Conservation (phyloP, 129 eudicot species). For the Helichrysum umbraculigerum region DNA sequence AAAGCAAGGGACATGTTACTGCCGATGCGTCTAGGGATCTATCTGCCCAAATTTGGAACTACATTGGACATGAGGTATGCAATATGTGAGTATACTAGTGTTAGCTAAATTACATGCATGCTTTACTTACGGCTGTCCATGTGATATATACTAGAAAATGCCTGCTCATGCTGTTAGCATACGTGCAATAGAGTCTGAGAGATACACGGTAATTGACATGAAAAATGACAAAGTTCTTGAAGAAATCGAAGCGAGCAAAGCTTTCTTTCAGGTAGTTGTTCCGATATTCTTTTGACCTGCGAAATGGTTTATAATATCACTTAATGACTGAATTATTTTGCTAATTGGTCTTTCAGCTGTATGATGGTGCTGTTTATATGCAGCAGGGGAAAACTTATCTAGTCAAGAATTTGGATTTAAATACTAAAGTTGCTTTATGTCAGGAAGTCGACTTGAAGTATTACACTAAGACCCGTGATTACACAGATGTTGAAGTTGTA, state of each 20-base stretch:
- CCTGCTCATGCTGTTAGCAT: constrained; percentile 68
- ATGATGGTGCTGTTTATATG: constrained; percentile 97
- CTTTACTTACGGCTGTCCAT: constrained; percentile 7
- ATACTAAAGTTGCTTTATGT: constrained; percentile 74
- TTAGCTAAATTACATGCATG: background rate
- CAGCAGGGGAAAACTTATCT: constrained; percentile 90
- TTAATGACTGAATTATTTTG: background rate
- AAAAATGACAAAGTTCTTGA: constrained; percentile 71
- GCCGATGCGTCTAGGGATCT: constrained; percentile 49
- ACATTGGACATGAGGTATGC: constrained; percentile 89
- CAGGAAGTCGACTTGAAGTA: constrained; percentile 81
- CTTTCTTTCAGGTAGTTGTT: constrained; percentile 85
- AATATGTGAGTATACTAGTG: background rate
- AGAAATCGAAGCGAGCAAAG: constrained; percentile 95
- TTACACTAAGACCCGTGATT: constrained; percentile 86
- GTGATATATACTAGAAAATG: constrained; percentile 46
- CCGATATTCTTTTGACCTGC: background rate
- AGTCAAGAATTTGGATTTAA: constrained; percentile 71
- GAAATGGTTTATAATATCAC: background rate
- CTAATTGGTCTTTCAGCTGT: constrained; percentile 58
- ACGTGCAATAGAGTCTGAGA: constrained; percentile 83
- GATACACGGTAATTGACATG: constrained; percentile 70
- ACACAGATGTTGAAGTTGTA: constrained; percentile 74
- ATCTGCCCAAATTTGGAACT: constrained; percentile 65
- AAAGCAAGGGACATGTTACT: constrained; percentile 60